Conservation (phyloP, 495 filamentous ascomycete species). For the Collariella sp. region DNA sequence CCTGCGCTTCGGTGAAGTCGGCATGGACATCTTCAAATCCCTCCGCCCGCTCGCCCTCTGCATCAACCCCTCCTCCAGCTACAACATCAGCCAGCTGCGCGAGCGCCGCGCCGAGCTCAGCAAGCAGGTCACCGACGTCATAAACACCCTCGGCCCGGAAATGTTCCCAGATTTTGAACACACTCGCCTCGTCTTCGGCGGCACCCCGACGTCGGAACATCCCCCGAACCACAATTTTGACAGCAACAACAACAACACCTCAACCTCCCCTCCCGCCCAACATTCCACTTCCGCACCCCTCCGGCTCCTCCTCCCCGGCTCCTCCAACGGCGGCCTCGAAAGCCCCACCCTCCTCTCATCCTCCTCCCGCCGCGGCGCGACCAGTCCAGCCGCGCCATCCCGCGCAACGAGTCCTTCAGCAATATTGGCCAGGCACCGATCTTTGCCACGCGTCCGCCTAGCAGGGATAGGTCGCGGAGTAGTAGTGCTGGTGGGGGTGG, state of each 20-base stretch:
- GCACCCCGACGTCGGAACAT: slow-evolving; percentile 13
- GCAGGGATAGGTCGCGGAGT: slow-evolving; percentile 60
- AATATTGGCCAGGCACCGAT: slow-evolving; percentile 79
- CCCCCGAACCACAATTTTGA: slow-evolving; percentile 13
- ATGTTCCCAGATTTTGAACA: slow-evolving; percentile 95
- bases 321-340: slow-evolving; percentile 13
- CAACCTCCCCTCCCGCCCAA: slow-evolving; percentile 7
- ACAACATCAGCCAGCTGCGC: slow-evolving; percentile 73
- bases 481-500: slow-evolving; percentile 51
- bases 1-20: slow-evolving; percentile 89
- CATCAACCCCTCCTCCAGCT: slow-evolving; percentile 73
- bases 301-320: slow-evolving; percentile 22
- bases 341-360: no score
- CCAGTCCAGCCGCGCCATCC: slow-evolving; percentile 48
- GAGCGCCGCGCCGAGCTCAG: slow-evolving; percentile 63
- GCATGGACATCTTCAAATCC: slow-evolving; percentile 97
- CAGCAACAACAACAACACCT: slow-evolving; percentile 2
- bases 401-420: slow-evolving; percentile 85
- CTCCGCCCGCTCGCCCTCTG: slow-evolving; percentile 84
- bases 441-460: slow-evolving; percentile 77
- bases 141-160: slow-evolving; percentile 93
- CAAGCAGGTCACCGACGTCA: slow-evolving; percentile 76
- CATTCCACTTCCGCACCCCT: slow-evolving; percentile 14
- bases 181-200: slow-evolving; percentile 60
- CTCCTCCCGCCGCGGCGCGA: slow-evolving; percentile 31